A percentile compares a stretch with the other conserved stretches of the same genome.
phyloP scores from a whole-genome alignment of 2,329 filamentous ascomycete species.

The Metarhizium rileyi region DNA sequence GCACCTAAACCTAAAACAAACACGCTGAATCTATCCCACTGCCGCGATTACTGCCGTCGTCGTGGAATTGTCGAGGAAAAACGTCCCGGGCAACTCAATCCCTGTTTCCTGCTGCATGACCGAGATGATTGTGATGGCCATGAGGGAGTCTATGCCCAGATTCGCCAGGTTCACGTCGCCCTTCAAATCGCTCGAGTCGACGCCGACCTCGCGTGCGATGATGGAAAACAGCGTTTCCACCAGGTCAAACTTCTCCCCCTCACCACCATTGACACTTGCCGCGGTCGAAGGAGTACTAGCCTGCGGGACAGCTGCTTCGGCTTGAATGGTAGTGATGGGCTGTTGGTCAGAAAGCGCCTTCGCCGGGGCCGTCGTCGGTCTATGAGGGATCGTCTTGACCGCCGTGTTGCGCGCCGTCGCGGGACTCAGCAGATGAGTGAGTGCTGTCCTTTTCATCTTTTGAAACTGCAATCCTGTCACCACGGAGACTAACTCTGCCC shows the following conservation, averaged over 20 bases:
- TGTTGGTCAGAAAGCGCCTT: neutral
- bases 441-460: slow-evolving; percentile 4
- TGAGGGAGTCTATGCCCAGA: neutral
- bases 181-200: neutral
- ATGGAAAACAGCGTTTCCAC: neutral
- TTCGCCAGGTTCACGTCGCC: neutral
- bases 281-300: neutral
- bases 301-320: neutral
- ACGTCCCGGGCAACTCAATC: neutral
- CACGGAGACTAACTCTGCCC: neutral
- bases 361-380: neutral
- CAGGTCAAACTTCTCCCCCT: neutral
- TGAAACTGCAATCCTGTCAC: slow-evolving; percentile 1
- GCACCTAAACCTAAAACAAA: no score
- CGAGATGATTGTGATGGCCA: neutral
- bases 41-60: neutral
- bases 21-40: neutral
- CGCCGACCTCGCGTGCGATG: neutral
- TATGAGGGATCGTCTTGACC: neutral
- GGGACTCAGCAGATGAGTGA: neutral
- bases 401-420: neutral
- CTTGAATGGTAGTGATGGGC: neutral
- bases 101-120: neutral
- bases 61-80: neutral
- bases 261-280: neutral